These are phyloP conservation scores for Tylopilus sp. DNA, from an alignment of 1,284 basidiomycete species.

Conservation along the genomic window DNA sequence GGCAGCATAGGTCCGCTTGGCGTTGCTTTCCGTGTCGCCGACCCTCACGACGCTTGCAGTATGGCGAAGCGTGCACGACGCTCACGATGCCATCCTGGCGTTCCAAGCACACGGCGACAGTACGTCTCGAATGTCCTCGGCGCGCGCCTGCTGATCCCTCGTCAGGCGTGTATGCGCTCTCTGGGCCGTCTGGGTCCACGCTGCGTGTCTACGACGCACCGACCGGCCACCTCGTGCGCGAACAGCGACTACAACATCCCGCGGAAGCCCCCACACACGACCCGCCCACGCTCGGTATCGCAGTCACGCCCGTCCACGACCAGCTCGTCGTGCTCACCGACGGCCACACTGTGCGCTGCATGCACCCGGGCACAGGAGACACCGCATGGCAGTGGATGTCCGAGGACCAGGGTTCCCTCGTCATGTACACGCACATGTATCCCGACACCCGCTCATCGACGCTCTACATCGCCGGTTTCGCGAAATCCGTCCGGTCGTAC, in stretches of 20 bases:
- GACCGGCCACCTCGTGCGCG: conserved; percentile 70
- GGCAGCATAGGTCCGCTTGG: conserved; percentile 63
- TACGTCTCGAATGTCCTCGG: too few species aligned
- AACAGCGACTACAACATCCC: conserved; percentile 58
- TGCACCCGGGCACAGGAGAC: conserved; percentile 51
- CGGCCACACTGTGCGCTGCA: conserved; percentile 52
- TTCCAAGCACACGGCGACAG: too few species aligned
- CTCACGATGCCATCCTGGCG: conserved; percentile 50
- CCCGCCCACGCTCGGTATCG: conserved; percentile 48
- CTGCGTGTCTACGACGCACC: conserved; percentile 68
- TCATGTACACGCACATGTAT: conserved; percentile 63
- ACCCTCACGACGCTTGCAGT: too few species aligned
- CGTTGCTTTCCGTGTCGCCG: not conserved
- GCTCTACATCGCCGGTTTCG: conserved; percentile 68
- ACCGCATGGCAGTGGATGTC: conserved; percentile 64
- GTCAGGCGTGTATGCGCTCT: conserved; percentile 69
- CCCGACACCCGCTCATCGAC: conserved; percentile 45
- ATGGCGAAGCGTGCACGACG: too few species aligned
- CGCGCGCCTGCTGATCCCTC: conserved; percentile 1
- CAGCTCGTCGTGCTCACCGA: conserved; percentile 49
- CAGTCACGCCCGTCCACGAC: conserved; percentile 29
- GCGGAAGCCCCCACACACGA: conserved; percentile 48
- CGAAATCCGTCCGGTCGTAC: conserved; percentile 60
- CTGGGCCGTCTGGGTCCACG: conserved; percentile 70
- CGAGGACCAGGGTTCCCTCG: conserved; percentile 60